Evolutionary conservation across 352 stramenopile genomes (phyloP).

Genomic region (Blastocystis sp.): DNA sequence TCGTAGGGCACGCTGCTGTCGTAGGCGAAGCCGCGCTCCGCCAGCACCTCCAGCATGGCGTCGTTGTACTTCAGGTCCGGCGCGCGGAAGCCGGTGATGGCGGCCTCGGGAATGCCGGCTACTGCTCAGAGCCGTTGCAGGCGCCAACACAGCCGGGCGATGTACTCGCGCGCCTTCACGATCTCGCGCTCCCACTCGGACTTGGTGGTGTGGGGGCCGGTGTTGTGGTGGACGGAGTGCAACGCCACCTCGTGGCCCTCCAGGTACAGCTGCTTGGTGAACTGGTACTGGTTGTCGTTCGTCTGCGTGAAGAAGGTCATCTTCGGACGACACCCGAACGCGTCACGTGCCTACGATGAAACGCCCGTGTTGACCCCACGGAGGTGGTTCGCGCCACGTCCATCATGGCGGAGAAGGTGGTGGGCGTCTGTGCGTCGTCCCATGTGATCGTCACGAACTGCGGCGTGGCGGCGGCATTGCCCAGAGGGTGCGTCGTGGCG

Average conservation of each 20-base stretch:
- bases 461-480: neutral
- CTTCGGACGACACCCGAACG: slow-evolving; percentile 36
- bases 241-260: slow-evolving; percentile 53
- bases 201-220: neutral
- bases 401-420: slow-evolving; percentile 40
- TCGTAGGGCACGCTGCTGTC: slow-evolving; percentile 56
- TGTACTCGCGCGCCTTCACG: slow-evolving; percentile 50
- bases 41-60: slow-evolving; percentile 28
- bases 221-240: slow-evolving; percentile 25
- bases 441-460: slow-evolving; percentile 60
- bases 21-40: slow-evolving; percentile 53
- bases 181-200: slow-evolving; percentile 44
- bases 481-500: neutral
- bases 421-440: slow-evolving; percentile 60
- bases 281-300: slow-evolving; percentile 67
- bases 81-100: slow-evolving; percentile 52
- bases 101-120: slow-evolving; percentile 34
- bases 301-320: slow-evolving; percentile 66
- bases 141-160: neutral
- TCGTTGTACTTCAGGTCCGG: slow-evolving; percentile 67
- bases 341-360: slow-evolving; percentile 16
- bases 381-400: slow-evolving; percentile 1
- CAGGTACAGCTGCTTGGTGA: slow-evolving; percentile 56
- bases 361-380: neutral
- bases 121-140: neutral